phyloP scores from a whole-genome alignment of 2,329 filamentous ascomycete species.

The Verticillium longisporum region DNA sequence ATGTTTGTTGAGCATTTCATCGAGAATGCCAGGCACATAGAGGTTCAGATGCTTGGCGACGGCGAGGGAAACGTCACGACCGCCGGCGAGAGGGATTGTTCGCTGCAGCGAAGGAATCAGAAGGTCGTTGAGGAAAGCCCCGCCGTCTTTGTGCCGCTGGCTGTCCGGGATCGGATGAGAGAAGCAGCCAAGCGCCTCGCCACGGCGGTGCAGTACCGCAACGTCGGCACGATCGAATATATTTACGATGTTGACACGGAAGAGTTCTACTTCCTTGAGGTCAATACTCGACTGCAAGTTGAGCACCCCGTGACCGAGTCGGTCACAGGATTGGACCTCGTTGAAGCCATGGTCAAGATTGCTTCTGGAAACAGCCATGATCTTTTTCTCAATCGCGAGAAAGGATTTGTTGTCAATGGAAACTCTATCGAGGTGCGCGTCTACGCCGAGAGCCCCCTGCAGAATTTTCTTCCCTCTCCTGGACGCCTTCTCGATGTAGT shows the following conservation, averaged over 20 bases:
- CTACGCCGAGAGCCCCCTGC: constrained; percentile 63
- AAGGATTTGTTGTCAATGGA: constrained; percentile 40
- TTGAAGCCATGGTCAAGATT: constrained; percentile 20
- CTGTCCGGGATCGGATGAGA: constrained; percentile 25
- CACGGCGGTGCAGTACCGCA: constrained; percentile 27
- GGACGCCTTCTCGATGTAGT: constrained; percentile 57
- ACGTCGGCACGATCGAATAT: constrained; percentile 38
- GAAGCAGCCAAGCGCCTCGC: constrained; percentile 28
- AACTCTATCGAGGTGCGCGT: constrained; percentile 67
- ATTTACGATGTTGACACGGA: constrained; percentile 29
- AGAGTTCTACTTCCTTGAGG: constrained; percentile 39
- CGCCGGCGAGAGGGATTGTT: constrained; percentile 42
- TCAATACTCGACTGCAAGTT: constrained; percentile 42
- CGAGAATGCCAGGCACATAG: constrained; percentile 34
- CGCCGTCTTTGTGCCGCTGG: constrained; percentile 22
- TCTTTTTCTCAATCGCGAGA: constrained; percentile 2
- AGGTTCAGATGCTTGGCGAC: constrained; percentile 43
- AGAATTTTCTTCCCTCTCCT: constrained; percentile 62
- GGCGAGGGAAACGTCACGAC: constrained; percentile 30
- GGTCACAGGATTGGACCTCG: constrained; percentile 29
- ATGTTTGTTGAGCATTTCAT: constrained; percentile 36
- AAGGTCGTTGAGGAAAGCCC: constrained; percentile 45
- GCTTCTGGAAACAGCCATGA: constrained; percentile 37
- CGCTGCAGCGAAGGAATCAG: constrained; percentile 42
- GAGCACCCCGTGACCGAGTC: constrained; percentile 37